These are phyloP conservation scores for Lipomyces sp. DNA, from an alignment of 805 yeast genomes.

Conservation along the genomic window DNA sequence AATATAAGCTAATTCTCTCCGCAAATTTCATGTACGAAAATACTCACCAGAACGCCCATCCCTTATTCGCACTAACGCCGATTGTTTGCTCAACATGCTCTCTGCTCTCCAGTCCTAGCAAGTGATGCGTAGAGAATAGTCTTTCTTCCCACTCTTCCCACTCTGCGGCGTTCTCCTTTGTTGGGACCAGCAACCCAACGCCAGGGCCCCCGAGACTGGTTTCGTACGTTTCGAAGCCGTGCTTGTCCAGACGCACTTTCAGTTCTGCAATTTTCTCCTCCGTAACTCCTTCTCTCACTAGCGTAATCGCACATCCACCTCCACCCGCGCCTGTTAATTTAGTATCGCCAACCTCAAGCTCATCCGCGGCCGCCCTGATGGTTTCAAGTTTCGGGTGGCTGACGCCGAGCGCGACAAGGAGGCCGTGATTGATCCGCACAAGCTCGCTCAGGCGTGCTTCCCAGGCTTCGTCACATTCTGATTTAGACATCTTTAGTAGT, in stretches of 20 bases:
- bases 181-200: slow-evolving; percentile 50
- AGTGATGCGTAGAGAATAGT: slow-evolving; percentile 35
- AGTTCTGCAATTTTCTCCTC: slow-evolving; percentile 40
- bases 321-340: slow-evolving; percentile 99
- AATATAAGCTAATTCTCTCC: no score
- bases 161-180: slow-evolving; percentile 16
- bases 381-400: slow-evolving; percentile 88
- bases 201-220: slow-evolving; percentile 90
- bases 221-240: slow-evolving; percentile 69
- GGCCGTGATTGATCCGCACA: slow-evolving; percentile 80
- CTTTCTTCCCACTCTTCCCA: slow-evolving; percentile 28
- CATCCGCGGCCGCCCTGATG: slow-evolving; percentile 64
- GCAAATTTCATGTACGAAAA: no score
- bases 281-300: slow-evolving; percentile 48
- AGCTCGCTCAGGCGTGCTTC: slow-evolving; percentile 50
- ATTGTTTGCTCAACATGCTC: slow-evolving; percentile 49
- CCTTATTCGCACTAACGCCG: slow-evolving; percentile 44
- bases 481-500: slow-evolving; percentile 47
- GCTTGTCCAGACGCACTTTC: slow-evolving; percentile 39
- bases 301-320: slow-evolving; percentile 95
- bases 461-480: slow-evolving; percentile 30
- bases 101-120: slow-evolving; percentile 43
- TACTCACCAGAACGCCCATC: slow-evolving; percentile 61
- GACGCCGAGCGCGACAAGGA: slow-evolving; percentile 81
- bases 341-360: slow-evolving; percentile 70